Conservation (phyloP, 2,329 filamentous ascomycete genomes). For the Didymella exigua region DNA sequence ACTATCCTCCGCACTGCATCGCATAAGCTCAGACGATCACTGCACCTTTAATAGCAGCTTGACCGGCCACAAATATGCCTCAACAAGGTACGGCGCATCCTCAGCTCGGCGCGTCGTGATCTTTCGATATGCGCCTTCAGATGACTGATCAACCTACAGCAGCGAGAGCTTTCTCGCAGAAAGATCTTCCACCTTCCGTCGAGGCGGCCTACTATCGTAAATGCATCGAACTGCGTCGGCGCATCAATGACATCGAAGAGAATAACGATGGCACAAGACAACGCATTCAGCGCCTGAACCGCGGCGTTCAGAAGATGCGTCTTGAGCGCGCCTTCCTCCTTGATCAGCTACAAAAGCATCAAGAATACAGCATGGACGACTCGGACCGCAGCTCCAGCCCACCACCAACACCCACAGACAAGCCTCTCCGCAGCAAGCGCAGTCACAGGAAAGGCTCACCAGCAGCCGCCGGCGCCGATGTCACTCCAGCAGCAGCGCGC, state of each 20-base stretch:
- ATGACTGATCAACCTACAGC: constrained; percentile 9
- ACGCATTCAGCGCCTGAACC: constrained; percentile 78
- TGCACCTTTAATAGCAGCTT: neutral
- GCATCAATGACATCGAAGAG: constrained; percentile 88
- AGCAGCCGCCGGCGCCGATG: constrained; percentile 24
- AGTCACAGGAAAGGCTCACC: constrained; percentile 59
- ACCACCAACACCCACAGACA: constrained; percentile 80
- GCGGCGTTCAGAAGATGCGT: constrained; percentile 89
- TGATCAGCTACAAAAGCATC: constrained; percentile 55
- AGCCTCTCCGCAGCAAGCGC: constrained; percentile 75
- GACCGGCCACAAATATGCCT: constrained; percentile 21
- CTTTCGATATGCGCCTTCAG: neutral
- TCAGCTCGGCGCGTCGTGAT: constrained; percentile 10
- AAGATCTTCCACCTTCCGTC: constrained; percentile 77
- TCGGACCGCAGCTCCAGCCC: constrained; percentile 80
- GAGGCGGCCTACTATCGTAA: constrained; percentile 96
- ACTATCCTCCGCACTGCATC: neutral
- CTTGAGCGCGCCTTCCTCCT: constrained; percentile 73
- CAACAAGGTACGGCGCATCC: constrained; percentile 26
- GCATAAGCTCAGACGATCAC: neutral
- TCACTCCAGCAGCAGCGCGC: constrained; percentile 1
- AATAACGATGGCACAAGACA: constrained; percentile 84
- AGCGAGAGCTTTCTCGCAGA: constrained; percentile 41
- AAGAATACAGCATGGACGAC: constrained; percentile 59
- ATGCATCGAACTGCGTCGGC: constrained; percentile 91